Evolutionary conservation across 805 yeast genomes (phyloP), one percentile per base, ranked within the genome.

Genomic region (Metschnikowia continentalis): DNA sequence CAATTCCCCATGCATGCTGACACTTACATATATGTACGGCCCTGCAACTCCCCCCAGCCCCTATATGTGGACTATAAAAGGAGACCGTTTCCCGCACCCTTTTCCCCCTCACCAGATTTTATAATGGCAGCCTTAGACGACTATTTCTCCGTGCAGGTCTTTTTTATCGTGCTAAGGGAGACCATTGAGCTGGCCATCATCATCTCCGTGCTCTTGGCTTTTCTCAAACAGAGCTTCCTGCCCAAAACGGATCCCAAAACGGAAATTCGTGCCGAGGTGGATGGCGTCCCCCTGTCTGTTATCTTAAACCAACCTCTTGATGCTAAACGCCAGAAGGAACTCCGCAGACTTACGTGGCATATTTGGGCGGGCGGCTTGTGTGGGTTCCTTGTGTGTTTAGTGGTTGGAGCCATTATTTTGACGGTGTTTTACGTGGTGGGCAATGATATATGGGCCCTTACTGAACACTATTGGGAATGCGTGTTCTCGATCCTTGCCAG

Each of bases 401-500:
- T 74, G 5, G 63, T 76, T 32, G 80, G 80, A 0, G 62, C 71
- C 7, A 58, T 67, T 4, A 72, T 75, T 33, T 63, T 76, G 35
- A 52, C 64, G 11, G 64, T 73, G 13, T 75, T 75, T 51, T 74
- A 74, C 52, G 55, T 63, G n/a, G 52, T 75, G 6, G 78, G 77
- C 2, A 70, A 57, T 36, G 79, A 76, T 56, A 57, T 75, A 17
- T 76, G 80, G 80, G 54, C 78, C 1, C 54, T 68, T 7, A 65
- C 79, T 5, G 79, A 76, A 53, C 79, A 74, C 54, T 74, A 74
- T 53, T 76, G 80, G 79, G 79, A 75, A 56, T 78, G 76, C 1
- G 59, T 65, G 2, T 75, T 76, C 50, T 74, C 78, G 14, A 70
- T 76, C 2, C 32, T 74, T 6, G 78, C 79, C 38, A 71, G 77